phyloP scores from a whole-genome alignment of 1,284 basidiomycete species.

The Irpex sp. region DNA sequence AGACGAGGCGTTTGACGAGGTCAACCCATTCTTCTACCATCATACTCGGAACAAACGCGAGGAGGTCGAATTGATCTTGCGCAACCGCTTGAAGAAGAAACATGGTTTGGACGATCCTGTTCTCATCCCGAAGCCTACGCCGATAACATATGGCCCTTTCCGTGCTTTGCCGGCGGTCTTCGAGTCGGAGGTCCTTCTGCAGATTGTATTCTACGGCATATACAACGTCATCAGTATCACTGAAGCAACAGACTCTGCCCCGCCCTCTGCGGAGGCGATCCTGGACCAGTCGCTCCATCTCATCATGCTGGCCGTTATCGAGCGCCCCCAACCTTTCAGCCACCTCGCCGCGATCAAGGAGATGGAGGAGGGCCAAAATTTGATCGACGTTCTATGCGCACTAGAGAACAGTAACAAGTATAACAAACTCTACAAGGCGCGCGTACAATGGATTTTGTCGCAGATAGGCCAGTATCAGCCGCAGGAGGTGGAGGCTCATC shows the following conservation, averaged over 20 bases:
- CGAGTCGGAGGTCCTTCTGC: constrained; percentile 65
- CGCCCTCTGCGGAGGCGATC: constrained; percentile 80
- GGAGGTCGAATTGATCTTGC: constrained; percentile 84
- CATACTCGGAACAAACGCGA: constrained; percentile 95
- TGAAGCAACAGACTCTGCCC: constrained; percentile 50
- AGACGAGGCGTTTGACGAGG: constrained; percentile 80
- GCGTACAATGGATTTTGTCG: constrained; percentile 73
- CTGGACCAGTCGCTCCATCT: constrained; percentile 88
- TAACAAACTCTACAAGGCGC: constrained; percentile 58
- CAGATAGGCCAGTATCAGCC: constrained; percentile 53
- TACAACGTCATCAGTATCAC: constrained; percentile 66
- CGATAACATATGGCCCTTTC: constrained; percentile 67
- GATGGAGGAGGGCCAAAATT: constrained; percentile 56
- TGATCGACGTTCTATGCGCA: constrained; percentile 72
- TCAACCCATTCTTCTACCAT: constrained; percentile 96
- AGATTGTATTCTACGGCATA: constrained; percentile 76
- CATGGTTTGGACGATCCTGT: constrained; percentile 64
- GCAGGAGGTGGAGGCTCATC: constrained; percentile 49
- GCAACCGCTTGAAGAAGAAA: constrained; percentile 67
- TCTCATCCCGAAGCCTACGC: constrained; percentile 69
- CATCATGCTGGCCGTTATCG: constrained; percentile 76
- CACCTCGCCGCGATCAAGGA: constrained; percentile 47
- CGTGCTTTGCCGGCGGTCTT: constrained; percentile 54
- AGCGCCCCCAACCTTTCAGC: constrained; percentile 64
- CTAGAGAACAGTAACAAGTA: constrained; percentile 76